Percentiles rank a stretch among this genome's conserved stretches.
Evolutionary conservation across 2,329 filamentous ascomycete species (phyloP).

Genomic region (Anisogramma anomala): DNA sequence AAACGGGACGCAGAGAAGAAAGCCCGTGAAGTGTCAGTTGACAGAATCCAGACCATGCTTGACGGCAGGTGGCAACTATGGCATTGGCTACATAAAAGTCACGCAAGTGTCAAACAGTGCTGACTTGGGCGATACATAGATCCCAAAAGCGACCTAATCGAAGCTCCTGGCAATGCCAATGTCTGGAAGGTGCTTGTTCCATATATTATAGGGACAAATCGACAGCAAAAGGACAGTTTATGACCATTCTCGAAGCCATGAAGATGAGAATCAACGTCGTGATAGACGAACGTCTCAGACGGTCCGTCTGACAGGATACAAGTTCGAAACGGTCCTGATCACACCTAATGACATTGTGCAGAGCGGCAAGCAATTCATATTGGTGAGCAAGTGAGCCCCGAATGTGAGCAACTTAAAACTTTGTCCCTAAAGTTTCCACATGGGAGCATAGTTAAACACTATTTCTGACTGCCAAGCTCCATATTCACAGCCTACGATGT

Average conservation of each 20-base stretch:
- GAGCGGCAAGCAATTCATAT: conserved; percentile 9
- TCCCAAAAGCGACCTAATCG: conserved; percentile 21
- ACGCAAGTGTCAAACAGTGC: background rate
- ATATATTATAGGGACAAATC: too few species aligned
- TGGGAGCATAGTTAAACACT: too few species aligned
- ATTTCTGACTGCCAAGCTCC: too few species aligned
- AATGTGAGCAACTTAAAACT: too few species aligned
- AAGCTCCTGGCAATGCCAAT: conserved; percentile 36
- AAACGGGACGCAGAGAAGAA: conserved; percentile 17
- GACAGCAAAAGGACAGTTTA: conserved; percentile 30
- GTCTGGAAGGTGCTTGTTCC: conserved; percentile 40
- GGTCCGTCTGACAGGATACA: conserved; percentile 4
- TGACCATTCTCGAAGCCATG: conserved; percentile 43
- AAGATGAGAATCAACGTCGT: conserved; percentile 41
- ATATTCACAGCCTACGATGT: too few species aligned
- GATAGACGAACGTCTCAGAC: conserved; percentile 7
- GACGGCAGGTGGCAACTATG: conserved; percentile 24
- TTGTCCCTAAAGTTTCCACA: too few species aligned
- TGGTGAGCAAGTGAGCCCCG: conserved; percentile 4
- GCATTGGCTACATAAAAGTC: too few species aligned
- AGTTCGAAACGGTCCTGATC: conserved; percentile 10
- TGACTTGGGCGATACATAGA: conserved; percentile 8
- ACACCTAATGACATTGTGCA: conserved; percentile 14
- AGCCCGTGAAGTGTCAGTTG: conserved; percentile 31
- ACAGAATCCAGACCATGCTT: conserved; percentile 36